Evolutionary conservation across 768 basidiomycete species (phyloP).

Genomic region (Postia placenta): DNA sequence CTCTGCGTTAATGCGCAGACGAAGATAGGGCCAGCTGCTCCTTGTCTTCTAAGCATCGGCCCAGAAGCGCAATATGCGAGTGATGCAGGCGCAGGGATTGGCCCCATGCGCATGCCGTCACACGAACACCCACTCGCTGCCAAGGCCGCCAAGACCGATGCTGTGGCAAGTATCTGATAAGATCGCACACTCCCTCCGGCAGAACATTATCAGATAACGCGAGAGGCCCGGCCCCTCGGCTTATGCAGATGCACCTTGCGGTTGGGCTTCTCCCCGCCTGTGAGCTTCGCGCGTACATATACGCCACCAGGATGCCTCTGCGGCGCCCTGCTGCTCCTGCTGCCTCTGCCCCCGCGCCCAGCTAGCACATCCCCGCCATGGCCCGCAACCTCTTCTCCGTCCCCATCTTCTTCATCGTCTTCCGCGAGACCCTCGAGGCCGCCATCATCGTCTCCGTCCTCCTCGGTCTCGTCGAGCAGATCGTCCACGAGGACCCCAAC

Average conservation of each 20-base stretch:
- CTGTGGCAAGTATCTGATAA: conserved; percentile 22
- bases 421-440: conserved; percentile 91
- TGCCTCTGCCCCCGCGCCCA: conserved; percentile 12
- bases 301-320: no score
- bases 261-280: no score
- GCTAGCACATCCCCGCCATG: conserved; percentile 36
- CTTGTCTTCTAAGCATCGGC: background rate
- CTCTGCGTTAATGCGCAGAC: background rate
- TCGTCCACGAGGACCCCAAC: conserved; percentile 36
- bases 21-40: background rate
- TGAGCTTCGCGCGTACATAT: no score
- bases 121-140: background rate
- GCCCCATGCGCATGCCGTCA: background rate
- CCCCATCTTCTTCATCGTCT: conserved; percentile 95
- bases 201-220: conserved; percentile 23
- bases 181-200: conserved; percentile 12
- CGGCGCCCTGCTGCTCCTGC: no score
- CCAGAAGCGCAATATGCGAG: background rate
- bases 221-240: background rate
- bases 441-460: conserved; percentile 90
- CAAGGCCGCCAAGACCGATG: conserved; percentile 6
- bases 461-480: conserved; percentile 86
- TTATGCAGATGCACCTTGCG: no score
- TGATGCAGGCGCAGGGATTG: background rate
- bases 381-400: conserved; percentile 75